Evolutionary conservation across 768 basidiomycete genomes (phyloP).

Genomic region (Baorangia bicolor): DNA sequence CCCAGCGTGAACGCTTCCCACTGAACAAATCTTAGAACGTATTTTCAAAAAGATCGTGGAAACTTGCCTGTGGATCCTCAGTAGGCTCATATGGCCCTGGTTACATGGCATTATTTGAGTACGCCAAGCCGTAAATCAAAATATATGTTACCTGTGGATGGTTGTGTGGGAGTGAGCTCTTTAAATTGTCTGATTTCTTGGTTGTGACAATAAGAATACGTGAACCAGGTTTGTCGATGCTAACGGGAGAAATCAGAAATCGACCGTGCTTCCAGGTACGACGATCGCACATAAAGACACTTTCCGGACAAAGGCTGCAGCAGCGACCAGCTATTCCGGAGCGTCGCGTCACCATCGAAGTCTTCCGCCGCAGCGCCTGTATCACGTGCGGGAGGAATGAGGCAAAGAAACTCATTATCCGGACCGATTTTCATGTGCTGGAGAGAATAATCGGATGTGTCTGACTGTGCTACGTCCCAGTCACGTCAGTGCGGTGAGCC

Average conservation of each 20-base stretch:
- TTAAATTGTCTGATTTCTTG: conserved; percentile 95
- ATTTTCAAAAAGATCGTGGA: conserved; percentile 24
- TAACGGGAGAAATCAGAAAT: conserved; percentile 40
- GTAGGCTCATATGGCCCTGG: conserved; percentile 72
- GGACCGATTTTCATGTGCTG: conserved; percentile 76
- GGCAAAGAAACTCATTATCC: conserved; percentile 69
- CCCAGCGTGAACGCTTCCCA: conserved; percentile 80
- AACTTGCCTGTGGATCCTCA: conserved; percentile 80
- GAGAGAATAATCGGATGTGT: conserved; percentile 47
- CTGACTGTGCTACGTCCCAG: conserved; percentile 21
- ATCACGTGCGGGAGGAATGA: conserved; percentile 66
- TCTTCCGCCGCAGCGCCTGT: conserved; percentile 48
- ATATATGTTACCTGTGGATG: conserved; percentile 57
- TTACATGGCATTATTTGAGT: conserved; percentile 23
- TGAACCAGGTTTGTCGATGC: conserved; percentile 94
- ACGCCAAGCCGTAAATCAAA: conserved; percentile 18
- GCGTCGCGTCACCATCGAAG: conserved; percentile 57
- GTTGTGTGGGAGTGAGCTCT: conserved; percentile 65
- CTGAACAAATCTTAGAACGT: conserved; percentile 37
- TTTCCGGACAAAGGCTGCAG: conserved; percentile 75
- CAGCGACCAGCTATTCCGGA: conserved; percentile 79
- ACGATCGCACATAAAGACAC: conserved; percentile 77
- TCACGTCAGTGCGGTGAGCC: conserved; percentile 13
- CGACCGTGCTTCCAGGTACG: conserved; percentile 26
- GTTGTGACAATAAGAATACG: conserved; percentile 96